phyloP scores from a whole-genome alignment of 306 rosid species.

The Mimosa pudica region DNA sequence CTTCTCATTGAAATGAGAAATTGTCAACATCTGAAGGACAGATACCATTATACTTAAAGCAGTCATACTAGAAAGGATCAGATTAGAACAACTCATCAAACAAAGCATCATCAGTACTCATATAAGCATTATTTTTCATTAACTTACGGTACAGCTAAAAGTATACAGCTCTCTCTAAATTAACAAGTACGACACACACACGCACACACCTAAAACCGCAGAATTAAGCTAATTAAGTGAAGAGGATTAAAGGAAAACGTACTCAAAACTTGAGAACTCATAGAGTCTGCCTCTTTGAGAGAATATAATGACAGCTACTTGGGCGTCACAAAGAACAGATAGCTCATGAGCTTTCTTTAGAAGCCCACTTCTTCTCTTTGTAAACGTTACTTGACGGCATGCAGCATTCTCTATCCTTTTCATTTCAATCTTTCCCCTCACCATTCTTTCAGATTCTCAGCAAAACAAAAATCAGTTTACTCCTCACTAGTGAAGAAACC shows the following conservation, averaged over 20 bases:
- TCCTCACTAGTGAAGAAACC: background rate
- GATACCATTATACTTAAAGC: background rate
- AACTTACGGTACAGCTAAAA: background rate
- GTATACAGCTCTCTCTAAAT: background rate
- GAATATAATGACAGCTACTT: conserved; percentile 55
- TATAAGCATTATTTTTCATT: too few relatives aligned
- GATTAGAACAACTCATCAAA: background rate
- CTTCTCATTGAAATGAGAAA: background rate
- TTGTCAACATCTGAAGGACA: background rate
- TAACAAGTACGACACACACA: background rate
- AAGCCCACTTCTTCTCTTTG: conserved; percentile 56
- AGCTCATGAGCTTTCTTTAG: conserved; percentile 65
- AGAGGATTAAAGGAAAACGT: conserved; percentile 25
- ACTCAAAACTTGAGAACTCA: conserved; percentile 63
- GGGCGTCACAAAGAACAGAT: conserved; percentile 61
- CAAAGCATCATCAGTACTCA: background rate
- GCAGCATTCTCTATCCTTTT: conserved; percentile 53
- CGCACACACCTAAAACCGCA: background rate
- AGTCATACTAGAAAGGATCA: background rate
- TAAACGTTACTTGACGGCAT: conserved; percentile 59
- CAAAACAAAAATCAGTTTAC: background rate
- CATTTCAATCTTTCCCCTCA: conserved; percentile 64
- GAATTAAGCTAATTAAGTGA: background rate
- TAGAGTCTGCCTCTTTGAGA: conserved; percentile 61
- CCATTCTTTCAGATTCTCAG: conserved; percentile 41